Base-by-base conservation (phyloP, 768 basidiomycete species). In the Candolleomyces aberdarensis region DNA sequence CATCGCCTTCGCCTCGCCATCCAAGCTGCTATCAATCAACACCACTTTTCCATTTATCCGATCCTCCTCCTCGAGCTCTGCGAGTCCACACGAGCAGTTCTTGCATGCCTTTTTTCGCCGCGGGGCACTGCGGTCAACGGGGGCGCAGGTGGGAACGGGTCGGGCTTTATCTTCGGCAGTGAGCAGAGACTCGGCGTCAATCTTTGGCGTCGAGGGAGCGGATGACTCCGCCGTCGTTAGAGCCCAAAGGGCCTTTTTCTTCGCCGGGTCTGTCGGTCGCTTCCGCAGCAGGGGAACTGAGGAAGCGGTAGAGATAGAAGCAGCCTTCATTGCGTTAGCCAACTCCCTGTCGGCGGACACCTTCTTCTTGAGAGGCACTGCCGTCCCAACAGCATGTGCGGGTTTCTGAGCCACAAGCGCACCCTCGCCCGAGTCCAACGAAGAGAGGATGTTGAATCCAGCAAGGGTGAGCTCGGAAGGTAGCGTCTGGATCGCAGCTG, bases 11-110 rank as follows among this genome's bases (percentile, higher is more conserved):
- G 40, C 59, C 58, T 81, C 78, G 2, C 87, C 88, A 60, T 78
- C 76, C 64, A 85, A 81, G 26, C 77, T 75, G 14, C 87, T 88
- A 71, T 89, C 86, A 51, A 93, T 74, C 53, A 92, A 63, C 41
- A 94, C 86, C 8, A 92, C 83, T 65, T 83, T 86, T 64, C 79
- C 79, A 50, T 72, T 75, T 63, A 72, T 77, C 60, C 77, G 72
- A 74, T 98, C 94, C 71, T 94, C 91, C 59, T 86, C 90, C 73
- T 97, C 94, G 17, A 96, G 71, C 79, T 98, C 97, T 17, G 91
- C 89, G 60, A 99, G 82, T n/a, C 97, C 97, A 69, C 97, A 99
- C 2, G 93, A 85, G 75, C 97, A 99, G 71, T 85, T 86, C 78
- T 98, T 98, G 83, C 97, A 99, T 32, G 97, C 96, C 71, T 87